phyloP scores from a whole-genome alignment of 371 early-diverging fungal genomes.

The Entomophthora muscae region DNA sequence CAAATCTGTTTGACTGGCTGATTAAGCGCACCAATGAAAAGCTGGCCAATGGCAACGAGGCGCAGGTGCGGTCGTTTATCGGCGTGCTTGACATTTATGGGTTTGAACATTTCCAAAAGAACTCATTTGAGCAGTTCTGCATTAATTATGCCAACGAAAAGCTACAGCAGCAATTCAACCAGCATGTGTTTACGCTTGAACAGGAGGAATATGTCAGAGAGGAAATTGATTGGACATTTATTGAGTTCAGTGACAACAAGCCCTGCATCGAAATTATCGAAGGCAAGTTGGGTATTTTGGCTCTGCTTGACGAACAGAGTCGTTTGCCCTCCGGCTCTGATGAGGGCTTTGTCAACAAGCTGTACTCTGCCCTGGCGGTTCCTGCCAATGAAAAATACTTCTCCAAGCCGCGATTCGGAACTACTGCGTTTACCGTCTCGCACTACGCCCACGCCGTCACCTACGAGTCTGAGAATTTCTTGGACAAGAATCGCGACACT shows the following conservation, averaged over 20 bases:
- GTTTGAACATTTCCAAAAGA: slow-evolving; percentile 92
- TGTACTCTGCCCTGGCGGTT: slow-evolving; percentile 55
- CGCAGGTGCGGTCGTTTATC: slow-evolving; percentile 46
- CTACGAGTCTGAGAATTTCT: slow-evolving; percentile 86
- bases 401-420: slow-evolving; percentile 76
- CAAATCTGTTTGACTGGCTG: slow-evolving; percentile 84
- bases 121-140: slow-evolving; percentile 99
- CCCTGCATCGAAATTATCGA: slow-evolving; percentile 99
- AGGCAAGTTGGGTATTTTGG: slow-evolving; percentile 76
- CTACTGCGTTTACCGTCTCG: slow-evolving; percentile 58
- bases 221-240: slow-evolving; percentile 76
- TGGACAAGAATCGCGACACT: slow-evolving; percentile 98
- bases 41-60: slow-evolving; percentile 38
- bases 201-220: slow-evolving; percentile 91
- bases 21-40: slow-evolving; percentile 68
- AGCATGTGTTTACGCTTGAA: slow-evolving; percentile 83
- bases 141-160: slow-evolving; percentile 98
- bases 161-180: slow-evolving; percentile 93
- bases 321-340: slow-evolving; percentile 87
- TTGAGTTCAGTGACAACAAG: slow-evolving; percentile 97
- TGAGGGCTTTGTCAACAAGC: slow-evolving; percentile 59
- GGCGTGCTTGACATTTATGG: slow-evolving; percentile 96
- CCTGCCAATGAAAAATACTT: slow-evolving; percentile 58
- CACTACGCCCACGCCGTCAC: slow-evolving; percentile 88
- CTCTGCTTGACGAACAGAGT: slow-evolving; percentile 91